Base-by-base conservation (phyloP, 75 land plant species). In the Pinus taeda region DNA sequence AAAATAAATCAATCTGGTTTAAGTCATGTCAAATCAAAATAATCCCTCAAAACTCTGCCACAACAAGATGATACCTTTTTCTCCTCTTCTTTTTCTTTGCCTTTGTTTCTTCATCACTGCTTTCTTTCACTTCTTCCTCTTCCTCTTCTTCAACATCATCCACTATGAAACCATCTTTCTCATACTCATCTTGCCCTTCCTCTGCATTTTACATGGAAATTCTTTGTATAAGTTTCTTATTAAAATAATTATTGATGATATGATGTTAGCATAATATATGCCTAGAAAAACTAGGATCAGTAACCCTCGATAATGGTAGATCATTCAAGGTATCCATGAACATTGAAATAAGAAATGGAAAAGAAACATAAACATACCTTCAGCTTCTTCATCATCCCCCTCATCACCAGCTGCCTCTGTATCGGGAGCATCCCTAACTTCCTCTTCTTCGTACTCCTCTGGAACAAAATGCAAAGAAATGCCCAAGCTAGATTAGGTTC, bases 101-200 rank as follows among this genome's bases (percentile, higher is more conserved):
- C 45, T 85, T 87, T 58, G 77, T 93, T 55, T 92, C 98, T 76
- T 88, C 90, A 59, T 86, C 84, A 53, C 81, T 82, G 13, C 82
- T 70, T 26, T 81, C 85, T 61, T 79, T 84, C 18, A 80, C 90
- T 59, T 87, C 90, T 8, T 88, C 87, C 72, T 85, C 90, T 53
- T 88, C 97, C 74, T 93, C 93, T 60, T 95, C 98, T 22, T 96
- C 98, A 5, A 81, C 90, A 84, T 94, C 99, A 71, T 96, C 99
- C 0, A 96, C 97, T 77, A 96, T 96, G 73, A 96, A 96, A 9
- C 86, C 99, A 88, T 96, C 99, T 67, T 96, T 92, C 85, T 96
- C 99, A 74, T 90, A 96, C 59, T 94, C 97, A 85, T 96, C 95
- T 77, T 92, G 93, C 3, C 95, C 93, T 67, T 95, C 99, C 74